These are phyloP conservation scores for Exophiala spinifera DNA, from an alignment of 2,329 filamentous ascomycete species.

Conservation along the genomic window DNA sequence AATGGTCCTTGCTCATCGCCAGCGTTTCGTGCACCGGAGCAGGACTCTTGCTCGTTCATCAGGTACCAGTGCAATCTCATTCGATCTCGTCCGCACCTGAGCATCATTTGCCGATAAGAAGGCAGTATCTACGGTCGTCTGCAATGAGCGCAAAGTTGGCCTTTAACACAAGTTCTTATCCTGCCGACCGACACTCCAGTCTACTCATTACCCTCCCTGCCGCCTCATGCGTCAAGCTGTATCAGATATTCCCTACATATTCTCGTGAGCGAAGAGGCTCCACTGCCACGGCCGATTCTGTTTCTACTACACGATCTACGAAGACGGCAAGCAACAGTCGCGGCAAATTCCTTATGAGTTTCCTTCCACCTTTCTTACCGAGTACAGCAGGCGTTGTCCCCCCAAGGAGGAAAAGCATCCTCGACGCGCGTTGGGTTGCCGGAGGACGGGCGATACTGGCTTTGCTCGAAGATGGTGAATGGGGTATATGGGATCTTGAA, in stretches of 20 bases:
- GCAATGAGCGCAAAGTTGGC: constrained; percentile 45
- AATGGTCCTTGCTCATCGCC: constrained; percentile 47
- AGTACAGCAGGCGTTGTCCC: constrained; percentile 25
- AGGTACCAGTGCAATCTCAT: constrained; percentile 37
- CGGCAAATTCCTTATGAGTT: constrained; percentile 44
- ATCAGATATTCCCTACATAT: constrained; percentile 50
- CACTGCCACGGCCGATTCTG: constrained; percentile 34
- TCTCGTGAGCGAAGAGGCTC: constrained; percentile 33
- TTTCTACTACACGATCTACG: constrained; percentile 19
- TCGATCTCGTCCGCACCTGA: constrained; percentile 35
- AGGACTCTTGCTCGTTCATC: constrained; percentile 45
- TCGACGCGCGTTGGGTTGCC: constrained; percentile 47
- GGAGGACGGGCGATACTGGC: constrained; percentile 45
- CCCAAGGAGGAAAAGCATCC: constrained; percentile 40
- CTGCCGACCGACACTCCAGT: constrained; percentile 52
- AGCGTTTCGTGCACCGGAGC: constrained; percentile 45
- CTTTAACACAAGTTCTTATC: constrained; percentile 55
- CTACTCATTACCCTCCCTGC: constrained; percentile 53
- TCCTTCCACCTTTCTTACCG: constrained; percentile 42
- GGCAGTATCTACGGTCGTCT: constrained; percentile 48
- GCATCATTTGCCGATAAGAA: constrained; percentile 45
- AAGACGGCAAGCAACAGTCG: constrained; percentile 31
- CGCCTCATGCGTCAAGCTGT: constrained; percentile 56
- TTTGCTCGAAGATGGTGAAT: constrained; percentile 46
- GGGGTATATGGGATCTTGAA: constrained; percentile 51